These are phyloP conservation scores for Melanogaster broomeanus DNA, from an alignment of 768 basidiomycete species.

Conservation along the genomic window DNA sequence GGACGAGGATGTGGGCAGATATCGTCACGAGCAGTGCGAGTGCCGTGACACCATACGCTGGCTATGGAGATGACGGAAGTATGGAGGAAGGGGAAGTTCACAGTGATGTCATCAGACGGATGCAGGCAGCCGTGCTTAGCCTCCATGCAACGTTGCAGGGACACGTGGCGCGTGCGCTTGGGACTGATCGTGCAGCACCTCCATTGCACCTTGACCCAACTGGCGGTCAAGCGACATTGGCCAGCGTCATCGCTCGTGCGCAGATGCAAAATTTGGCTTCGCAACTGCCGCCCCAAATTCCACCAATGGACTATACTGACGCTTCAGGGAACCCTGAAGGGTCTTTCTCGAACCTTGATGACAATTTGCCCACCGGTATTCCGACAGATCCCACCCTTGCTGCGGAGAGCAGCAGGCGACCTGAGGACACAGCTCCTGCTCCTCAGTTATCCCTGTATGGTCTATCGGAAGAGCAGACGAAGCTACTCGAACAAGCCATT, in stretches of 20 bases:
- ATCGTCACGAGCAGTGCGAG: slow-evolving; percentile 43
- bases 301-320: slow-evolving; percentile 1
- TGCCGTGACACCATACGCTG: slow-evolving; percentile 4
- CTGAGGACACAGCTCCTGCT: slow-evolving; percentile 8
- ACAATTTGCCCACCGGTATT: not conserved
- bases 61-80: slow-evolving; percentile 24
- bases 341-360: slow-evolving; percentile 3
- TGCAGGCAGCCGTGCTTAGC: slow-evolving; percentile 53
- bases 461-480: slow-evolving; percentile 72
- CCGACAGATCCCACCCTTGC: slow-evolving; percentile 8
- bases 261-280: slow-evolving; percentile 50
- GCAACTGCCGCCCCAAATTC: slow-evolving; percentile 13
- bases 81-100: slow-evolving; percentile 67
- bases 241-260: slow-evolving; percentile 72
- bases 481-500: slow-evolving; percentile 69
- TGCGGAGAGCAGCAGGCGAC: slow-evolving; percentile 7
- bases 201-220: slow-evolving; percentile 43
- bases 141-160: slow-evolving; percentile 58
- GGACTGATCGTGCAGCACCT: slow-evolving; percentile 36
- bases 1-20: slow-evolving; percentile 65
- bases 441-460: slow-evolving; percentile 65
- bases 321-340: slow-evolving; percentile 11
- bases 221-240: slow-evolving; percentile 65
- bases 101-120: slow-evolving; percentile 44
- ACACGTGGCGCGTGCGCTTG: slow-evolving; percentile 58